Evolutionary conservation across 225 moss, liverwort and hornwort species (phyloP), one percentile per base, ranked within the genome.

Genomic region (Climacium dendroides): DNA sequence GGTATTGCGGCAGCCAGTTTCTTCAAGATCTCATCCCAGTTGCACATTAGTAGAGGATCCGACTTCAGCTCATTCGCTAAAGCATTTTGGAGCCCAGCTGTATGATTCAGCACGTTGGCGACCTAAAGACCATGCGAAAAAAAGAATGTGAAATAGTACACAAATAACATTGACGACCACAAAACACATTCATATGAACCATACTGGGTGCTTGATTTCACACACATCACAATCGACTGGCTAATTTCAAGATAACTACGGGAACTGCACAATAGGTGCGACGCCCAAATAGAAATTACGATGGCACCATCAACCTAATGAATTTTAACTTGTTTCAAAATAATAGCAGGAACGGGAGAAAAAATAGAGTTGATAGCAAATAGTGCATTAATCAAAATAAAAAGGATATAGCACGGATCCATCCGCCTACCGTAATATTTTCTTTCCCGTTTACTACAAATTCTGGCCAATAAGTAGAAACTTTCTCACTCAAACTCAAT

Each of bases 51-150:
- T 84, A 96, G 84, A 22, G 98, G 97, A 86, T 98, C 95, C 69
- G 92, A 35, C 82, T 93, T 91, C 81, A 96, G 41, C 66, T 84
- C 91, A 85, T 78, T 89, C 76, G 94, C 81, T 80, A 98, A 76
- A 30, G 96, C 98, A 91, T 89, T 96, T 84, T 96, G 96, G 83
- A 98, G 92, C 79, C 98, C 98, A 75, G 98, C 93, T n/a, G 97
- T 98, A 86, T 98, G 98, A 90, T 98, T 98, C 83, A 98, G 90
- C 80, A 98, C 98, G 85, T 98, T 93, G 62, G 98, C 96, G 82
- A 98, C 97, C 98, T 98, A 85, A 88, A 93, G 22, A 85, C 15
- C 78, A 80, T 13, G 25, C 86, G 45, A 45, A 39, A 85, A 53
- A 79, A 85, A 24, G n/a, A 63, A 72, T 48, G 79, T 74, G 43